Percentiles rank a stretch among this genome's conserved stretches.
Conservation (phyloP, 352 stramenopile genomes). For the Phytophthora podocarpi region DNA sequence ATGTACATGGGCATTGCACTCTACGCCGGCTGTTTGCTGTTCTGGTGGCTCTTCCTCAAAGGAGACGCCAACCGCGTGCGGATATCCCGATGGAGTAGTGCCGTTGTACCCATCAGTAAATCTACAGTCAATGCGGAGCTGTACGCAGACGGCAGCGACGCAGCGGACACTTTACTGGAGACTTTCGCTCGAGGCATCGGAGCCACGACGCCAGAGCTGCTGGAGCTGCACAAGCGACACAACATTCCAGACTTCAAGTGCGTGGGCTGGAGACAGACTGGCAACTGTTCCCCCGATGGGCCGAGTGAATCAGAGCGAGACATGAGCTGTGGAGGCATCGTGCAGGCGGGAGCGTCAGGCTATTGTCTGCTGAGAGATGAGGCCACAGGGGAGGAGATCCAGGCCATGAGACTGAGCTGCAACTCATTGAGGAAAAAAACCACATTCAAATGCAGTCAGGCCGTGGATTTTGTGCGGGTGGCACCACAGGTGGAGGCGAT, state of each 20-base stretch:
- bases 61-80: conserved; percentile 21
- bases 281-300: conserved; percentile 42
- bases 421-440: conserved; percentile 33
- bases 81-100: conserved; percentile 18
- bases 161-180: conserved; percentile 1
- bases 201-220: conserved; percentile 18
- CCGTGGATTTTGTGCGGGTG: conserved; percentile 37
- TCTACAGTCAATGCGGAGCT: background rate
- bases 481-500: conserved; percentile 27
- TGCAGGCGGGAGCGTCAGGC: conserved; percentile 39
- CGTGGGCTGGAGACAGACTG: conserved; percentile 53
- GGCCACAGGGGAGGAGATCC: conserved; percentile 30
- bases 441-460: conserved; percentile 46
- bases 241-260: conserved; percentile 38
- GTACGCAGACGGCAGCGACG: background rate
- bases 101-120: conserved; percentile 8
- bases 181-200: conserved; percentile 30
- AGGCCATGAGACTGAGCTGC: conserved; percentile 40
- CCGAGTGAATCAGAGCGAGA: conserved; percentile 37
- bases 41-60: conserved; percentile 37
- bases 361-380: conserved; percentile 51
- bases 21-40: conserved; percentile 25
- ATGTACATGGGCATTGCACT: conserved; percentile 30
- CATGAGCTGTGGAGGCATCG: conserved; percentile 29
- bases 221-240: conserved; percentile 22